Conservation (phyloP, 345 rosid genomes). For the Arabis alpina region DNA sequence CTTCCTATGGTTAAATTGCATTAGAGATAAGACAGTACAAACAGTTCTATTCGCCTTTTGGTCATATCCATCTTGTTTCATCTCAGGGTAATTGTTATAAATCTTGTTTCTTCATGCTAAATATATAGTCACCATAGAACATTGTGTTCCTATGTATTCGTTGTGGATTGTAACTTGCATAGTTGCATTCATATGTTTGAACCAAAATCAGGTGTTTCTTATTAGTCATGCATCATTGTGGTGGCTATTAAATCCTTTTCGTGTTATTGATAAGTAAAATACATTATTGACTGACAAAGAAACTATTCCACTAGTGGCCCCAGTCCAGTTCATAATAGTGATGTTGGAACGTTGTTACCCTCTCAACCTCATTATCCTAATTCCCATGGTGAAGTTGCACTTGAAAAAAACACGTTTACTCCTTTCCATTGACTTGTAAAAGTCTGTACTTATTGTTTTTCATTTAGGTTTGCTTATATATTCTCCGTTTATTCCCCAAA, state of each 20-base stretch:
- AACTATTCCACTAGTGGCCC: conserved; percentile 13
- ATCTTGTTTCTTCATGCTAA: background rate
- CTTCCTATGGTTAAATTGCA: no score
- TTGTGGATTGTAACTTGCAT: conserved; percentile 1
- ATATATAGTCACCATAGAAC: background rate
- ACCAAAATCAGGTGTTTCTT: conserved; percentile 7
- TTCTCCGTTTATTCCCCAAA: background rate
- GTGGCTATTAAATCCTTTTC: conserved; percentile 7
- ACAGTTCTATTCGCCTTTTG: no score
- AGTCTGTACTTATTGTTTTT: background rate
- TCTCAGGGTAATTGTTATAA: no score
- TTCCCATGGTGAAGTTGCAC: no score
- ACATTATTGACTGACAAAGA: conserved; percentile 5
- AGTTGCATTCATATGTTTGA: background rate
- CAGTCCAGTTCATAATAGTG: background rate
- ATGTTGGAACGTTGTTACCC: background rate
- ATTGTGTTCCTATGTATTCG: background rate
- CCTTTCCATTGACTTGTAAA: conserved; percentile 21
- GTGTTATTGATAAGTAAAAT: background rate
- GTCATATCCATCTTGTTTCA: no score
- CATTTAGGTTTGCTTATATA: background rate
- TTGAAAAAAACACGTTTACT: background rate
- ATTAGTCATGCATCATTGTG: conserved; percentile 23
- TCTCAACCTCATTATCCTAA: no score
- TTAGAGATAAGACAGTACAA: no score